Percentiles rank a stretch among this genome's conserved stretches.
Evolutionary conservation across 2,329 filamentous ascomycete species (phyloP).

Genomic region (Monilinia aucupariae): DNA sequence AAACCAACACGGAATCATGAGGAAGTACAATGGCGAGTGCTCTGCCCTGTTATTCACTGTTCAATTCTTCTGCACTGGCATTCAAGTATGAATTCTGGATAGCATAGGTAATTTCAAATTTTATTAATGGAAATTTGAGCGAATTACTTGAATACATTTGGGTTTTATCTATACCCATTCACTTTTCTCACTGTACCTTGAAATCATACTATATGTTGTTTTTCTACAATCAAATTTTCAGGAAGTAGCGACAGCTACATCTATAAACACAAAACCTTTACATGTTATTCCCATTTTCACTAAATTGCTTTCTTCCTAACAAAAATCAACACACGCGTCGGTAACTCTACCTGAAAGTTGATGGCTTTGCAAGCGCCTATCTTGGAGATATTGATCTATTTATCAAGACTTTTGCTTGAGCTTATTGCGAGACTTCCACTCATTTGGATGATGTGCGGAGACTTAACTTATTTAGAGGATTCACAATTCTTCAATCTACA

Average conservation of each 20-base stretch:
- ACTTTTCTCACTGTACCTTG: neutral
- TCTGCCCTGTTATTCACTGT: constrained; percentile 2
- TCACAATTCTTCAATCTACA: neutral
- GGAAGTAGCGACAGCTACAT: neutral
- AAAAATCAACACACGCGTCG: neutral
- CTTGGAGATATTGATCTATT: neutral
- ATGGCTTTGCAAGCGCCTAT: neutral
- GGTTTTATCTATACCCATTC: neutral
- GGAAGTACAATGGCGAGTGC: neutral
- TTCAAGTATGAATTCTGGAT: neutral
- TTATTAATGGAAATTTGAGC: neutral
- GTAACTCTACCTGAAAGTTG: neutral
- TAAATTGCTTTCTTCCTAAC: neutral
- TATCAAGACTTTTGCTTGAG: neutral
- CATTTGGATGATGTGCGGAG: neutral
- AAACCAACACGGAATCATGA: neutral
- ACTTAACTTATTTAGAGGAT: neutral
- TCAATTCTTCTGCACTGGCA: neutral
- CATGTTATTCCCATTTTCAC: neutral
- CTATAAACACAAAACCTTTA: neutral
- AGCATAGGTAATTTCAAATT: neutral
- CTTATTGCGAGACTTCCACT: too few species aligned
- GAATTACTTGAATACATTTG: neutral
- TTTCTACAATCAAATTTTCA: neutral
- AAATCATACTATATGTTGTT: neutral